These are phyloP conservation scores for Stephanodiscus triporus DNA, from an alignment of 108 stramenopile species.

Conservation along the genomic window DNA sequence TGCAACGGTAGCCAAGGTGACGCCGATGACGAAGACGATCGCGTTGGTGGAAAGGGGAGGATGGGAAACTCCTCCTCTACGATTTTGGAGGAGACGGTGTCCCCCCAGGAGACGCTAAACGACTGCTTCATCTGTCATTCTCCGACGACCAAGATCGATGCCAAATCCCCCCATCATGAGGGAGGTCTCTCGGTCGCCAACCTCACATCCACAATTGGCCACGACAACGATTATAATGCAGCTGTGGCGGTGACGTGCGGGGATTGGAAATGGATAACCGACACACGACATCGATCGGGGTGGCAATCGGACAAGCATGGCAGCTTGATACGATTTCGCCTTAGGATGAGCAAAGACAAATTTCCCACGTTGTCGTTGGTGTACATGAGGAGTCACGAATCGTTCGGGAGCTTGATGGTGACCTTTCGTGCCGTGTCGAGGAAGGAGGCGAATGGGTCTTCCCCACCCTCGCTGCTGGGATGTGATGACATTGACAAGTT, in stretches of 20 bases:
- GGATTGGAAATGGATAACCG: slow-evolving; percentile 40
- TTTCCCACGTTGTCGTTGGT: slow-evolving; percentile 18
- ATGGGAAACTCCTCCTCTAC: background rate
- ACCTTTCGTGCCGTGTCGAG: slow-evolving; percentile 23
- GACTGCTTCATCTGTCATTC: slow-evolving; percentile 20
- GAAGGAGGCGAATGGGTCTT: background rate
- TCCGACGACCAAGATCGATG: slow-evolving; percentile 23
- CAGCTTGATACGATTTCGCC: slow-evolving; percentile 28
- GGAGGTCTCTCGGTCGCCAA: slow-evolving; percentile 5
- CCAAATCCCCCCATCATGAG: slow-evolving; percentile 1
- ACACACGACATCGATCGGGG: slow-evolving; percentile 30
- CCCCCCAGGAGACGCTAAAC: slow-evolving; percentile 8
- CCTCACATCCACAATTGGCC: background rate
- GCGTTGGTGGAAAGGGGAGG: background rate
- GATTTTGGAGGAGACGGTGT: slow-evolving; percentile 9
- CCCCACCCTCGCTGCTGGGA: slow-evolving; percentile 2
- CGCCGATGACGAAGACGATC: background rate
- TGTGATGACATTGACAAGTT: slow-evolving; percentile 22
- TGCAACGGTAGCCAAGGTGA: background rate
- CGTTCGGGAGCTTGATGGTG: slow-evolving; percentile 21
- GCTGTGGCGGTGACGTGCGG: slow-evolving; percentile 30
- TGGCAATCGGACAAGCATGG: slow-evolving; percentile 35
- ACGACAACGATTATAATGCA: background rate
- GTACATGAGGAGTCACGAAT: slow-evolving; percentile 28
- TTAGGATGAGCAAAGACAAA: slow-evolving; percentile 1